These are phyloP conservation scores for Juglanconis oblonga DNA, from an alignment of 2,329 filamentous ascomycete genomes.

Conservation along the genomic window DNA sequence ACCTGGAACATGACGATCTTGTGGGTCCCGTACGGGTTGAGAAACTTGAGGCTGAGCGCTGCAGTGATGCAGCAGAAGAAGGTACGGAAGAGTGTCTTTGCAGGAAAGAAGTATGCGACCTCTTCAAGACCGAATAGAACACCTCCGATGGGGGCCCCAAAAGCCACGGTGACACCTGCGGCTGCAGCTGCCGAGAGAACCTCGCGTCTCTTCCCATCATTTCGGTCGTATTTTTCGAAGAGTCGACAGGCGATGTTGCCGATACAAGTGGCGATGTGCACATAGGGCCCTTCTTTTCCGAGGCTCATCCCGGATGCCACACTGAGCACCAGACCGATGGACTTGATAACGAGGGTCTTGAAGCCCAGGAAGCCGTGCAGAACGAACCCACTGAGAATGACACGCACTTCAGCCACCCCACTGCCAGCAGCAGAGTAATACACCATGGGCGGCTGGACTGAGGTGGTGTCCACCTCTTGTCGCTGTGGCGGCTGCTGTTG, in stretches of 20 bases:
- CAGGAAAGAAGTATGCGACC: slow-evolving; percentile 95
- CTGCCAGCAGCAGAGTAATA: slow-evolving; percentile 96
- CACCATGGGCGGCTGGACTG: slow-evolving; percentile 66
- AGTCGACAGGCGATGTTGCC: slow-evolving; percentile 93
- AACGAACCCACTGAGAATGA: slow-evolving; percentile 97
- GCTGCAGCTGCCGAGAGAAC: slow-evolving; percentile 90
- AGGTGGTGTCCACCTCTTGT: slow-evolving; percentile 34
- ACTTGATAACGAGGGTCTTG: slow-evolving; percentile 83
- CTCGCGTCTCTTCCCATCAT: slow-evolving; percentile 91
- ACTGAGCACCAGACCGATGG: slow-evolving; percentile 76
- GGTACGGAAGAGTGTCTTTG: slow-evolving; percentile 93
- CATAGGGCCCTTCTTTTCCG: slow-evolving; percentile 92
- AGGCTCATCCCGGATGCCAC: slow-evolving; percentile 90
- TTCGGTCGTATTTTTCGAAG: slow-evolving; percentile 91
- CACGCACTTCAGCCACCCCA: slow-evolving; percentile 94
- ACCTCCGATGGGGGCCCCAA: slow-evolving; percentile 82
- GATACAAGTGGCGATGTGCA: slow-evolving; percentile 94
- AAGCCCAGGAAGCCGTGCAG: slow-evolving; percentile 92
- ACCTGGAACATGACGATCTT: slow-evolving; percentile 98
- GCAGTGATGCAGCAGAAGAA: slow-evolving; percentile 98
- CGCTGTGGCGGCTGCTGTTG: slow-evolving; percentile 16
- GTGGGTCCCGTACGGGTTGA: slow-evolving; percentile 92
- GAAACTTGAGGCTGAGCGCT: slow-evolving; percentile 85
- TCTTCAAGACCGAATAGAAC: slow-evolving; percentile 93
- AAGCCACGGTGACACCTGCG: slow-evolving; percentile 89